Base-by-base conservation (phyloP, 169 alveolate species). In the Plasmodium fragile region DNA sequence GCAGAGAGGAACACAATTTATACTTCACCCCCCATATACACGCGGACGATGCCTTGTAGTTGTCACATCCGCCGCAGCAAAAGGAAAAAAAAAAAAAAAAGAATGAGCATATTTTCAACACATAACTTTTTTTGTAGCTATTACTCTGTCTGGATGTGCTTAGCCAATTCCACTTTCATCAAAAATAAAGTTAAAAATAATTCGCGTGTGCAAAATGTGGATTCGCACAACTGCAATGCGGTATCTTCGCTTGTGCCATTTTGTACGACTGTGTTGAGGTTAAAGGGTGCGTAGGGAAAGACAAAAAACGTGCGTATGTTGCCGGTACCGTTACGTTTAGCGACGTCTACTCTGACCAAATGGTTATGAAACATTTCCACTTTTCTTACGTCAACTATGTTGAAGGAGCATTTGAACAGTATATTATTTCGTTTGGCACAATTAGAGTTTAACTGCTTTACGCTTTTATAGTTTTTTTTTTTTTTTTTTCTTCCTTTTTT, bases 351-450 rank as follows among this genome's bases (percentile, higher is more conserved):
- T 49, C 41, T 32, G 30, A 85, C 75, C 80, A 85, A 6, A 75
- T 85, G 93, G 36, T 36, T 85, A 53, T 85, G 85, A 52, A 85
- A 85, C 36, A 85, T 52, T 34, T 85, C 43, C 16, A 85, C 80
- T 85, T 85, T 85, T 73, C 75, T 77, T 4, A 75, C 85, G 16
- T 45, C 22, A 32, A 85, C 13, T n/a, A 85, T 85, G 43, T 75
- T 11, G 43, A 85, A 13, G 1, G 39, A 1, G 28, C 28, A 41
- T 73, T 52, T 73, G 39, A 49, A 52, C 65, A 85, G 43, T 73
- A 52, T n/a, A 32, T 80, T 85, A 5, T 11, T 73, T 13, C 41
- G 78, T 85, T 85, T 85, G 18, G 34, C 41, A 30, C 32, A 81
- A 25, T 85, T 45, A 16, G n/a, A 55, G 32, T 85, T 45, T 75